Conservation (phyloP, 1,284 basidiomycete species). For the Ganoderma meredithae region DNA sequence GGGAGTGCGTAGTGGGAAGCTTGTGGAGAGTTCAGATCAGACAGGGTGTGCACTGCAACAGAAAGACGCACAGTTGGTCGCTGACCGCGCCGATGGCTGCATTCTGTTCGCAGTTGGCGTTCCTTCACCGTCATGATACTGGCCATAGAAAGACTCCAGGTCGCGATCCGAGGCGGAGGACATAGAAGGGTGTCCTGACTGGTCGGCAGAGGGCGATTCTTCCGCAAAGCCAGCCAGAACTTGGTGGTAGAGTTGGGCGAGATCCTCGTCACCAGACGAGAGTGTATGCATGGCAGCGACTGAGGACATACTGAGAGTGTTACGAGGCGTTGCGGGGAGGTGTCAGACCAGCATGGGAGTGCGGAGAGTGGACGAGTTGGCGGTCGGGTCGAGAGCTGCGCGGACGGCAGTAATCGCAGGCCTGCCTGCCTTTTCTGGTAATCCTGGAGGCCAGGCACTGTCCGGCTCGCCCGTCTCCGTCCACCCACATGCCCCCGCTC, state of each 20-base stretch:
- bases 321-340: not conserved
- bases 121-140: constrained; percentile 43
- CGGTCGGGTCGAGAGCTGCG: constrained; percentile 20
- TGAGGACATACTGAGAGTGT: constrained; percentile 35
- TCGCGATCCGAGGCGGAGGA: constrained; percentile 39
- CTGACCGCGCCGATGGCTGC: constrained; percentile 35
- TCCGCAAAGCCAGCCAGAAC: constrained; percentile 71
- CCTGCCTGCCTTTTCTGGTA: constrained; percentile 22
- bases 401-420: constrained; percentile 15
- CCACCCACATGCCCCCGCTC: not conserved
- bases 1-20: constrained; percentile 37
- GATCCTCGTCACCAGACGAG: constrained; percentile 69
- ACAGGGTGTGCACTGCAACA: constrained; percentile 28
- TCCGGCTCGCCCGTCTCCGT: constrained; percentile 8
- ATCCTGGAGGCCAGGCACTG: constrained; percentile 20
- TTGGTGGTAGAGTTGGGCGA: constrained; percentile 74
- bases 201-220: constrained; percentile 49
- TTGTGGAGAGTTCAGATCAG: constrained; percentile 28
- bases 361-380: constrained; percentile 11
- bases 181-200: constrained; percentile 39
- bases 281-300: constrained; percentile 36
- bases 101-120: constrained; percentile 37
- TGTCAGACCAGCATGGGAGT: constrained; percentile 11
- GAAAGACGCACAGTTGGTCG: constrained; percentile 37
- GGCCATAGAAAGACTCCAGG: constrained; percentile 38